A percentile compares a stretch with the other conserved stretches of the same genome.
These are phyloP conservation scores for Solanum pinnatisectum DNA, from an alignment of 257 asterid species.

Conservation along the genomic window DNA sequence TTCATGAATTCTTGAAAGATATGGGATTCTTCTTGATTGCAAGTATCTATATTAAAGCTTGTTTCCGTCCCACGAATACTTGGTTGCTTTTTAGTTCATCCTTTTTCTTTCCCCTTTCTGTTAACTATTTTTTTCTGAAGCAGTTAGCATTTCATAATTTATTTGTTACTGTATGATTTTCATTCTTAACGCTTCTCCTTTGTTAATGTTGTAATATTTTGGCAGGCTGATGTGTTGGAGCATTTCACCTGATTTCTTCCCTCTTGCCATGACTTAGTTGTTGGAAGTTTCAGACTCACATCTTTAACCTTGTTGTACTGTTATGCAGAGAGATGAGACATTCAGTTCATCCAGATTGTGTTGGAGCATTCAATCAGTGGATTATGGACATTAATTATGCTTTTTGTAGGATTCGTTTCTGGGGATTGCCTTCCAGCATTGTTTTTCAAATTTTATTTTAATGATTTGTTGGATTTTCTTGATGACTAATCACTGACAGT, in stretches of 20 bases:
- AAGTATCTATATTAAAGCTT: slow-evolving; percentile 19
- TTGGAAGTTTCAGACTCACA: slow-evolving; percentile 99
- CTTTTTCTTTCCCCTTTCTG: neutral
- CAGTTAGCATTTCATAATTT: neutral
- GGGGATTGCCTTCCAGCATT: slow-evolving; percentile 35
- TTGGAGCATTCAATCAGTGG: slow-evolving; percentile 20
- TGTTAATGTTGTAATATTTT: slow-evolving; percentile 35
- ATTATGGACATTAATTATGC: slow-evolving; percentile 28
- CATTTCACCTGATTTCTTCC: slow-evolving; percentile 75
- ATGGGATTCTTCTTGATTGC: slow-evolving; percentile 18
- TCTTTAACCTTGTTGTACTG: slow-evolving; percentile 85
- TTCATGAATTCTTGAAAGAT: neutral
- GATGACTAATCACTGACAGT: slow-evolving; percentile 30
- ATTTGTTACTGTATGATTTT: neutral
- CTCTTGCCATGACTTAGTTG: slow-evolving; percentile 83
- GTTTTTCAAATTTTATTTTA: slow-evolving; percentile 13
- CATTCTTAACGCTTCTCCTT: slow-evolving; percentile 9
- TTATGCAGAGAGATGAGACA: slow-evolving; percentile 73
- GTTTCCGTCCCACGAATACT: neutral
- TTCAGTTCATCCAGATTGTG: slow-evolving; percentile 29
- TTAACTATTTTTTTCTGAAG: neutral
- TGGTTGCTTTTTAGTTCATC: too few species aligned
- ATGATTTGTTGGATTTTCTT: slow-evolving; percentile 12
- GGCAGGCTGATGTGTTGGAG: slow-evolving; percentile 93
- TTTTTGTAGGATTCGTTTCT: slow-evolving; percentile 42